Base-by-base conservation (phyloP, 2,329 filamentous ascomycete species). In the Aspergillus sp. region DNA sequence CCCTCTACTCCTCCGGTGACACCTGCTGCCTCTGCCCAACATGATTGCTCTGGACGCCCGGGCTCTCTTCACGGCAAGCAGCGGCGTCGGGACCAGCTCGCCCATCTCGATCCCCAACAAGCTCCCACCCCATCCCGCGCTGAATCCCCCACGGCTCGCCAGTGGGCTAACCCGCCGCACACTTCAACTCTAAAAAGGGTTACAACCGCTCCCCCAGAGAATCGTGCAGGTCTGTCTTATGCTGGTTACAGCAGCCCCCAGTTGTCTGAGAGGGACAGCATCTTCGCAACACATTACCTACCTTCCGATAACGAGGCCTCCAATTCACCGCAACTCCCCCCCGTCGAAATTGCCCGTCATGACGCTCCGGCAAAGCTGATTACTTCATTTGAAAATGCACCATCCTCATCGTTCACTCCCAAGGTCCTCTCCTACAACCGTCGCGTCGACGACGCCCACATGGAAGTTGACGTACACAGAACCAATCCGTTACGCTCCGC, bases 241-340 rank as follows among this genome's bases (percentile, higher is more conserved):
- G 44, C 75, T 40, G 70, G 69, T 24, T 82, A 50, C 45, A 55
- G 75, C 49, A 70, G 68, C 31, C 82, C 83, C 48, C 83, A 83
- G 72, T 75, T 86, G 62, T 84, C 83, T 24, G 84, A 87, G 71
- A 75, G 84, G 65, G 84, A 87, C 70, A 84, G 81, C 71, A 86
- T 87, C 69, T 86, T 86, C 67, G 84, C 84, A 52, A 86, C 84
- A 35, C 83, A 84, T 63, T 87, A 86, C 70, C 73, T 82, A 1
- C 76, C 78, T 58, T 78, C 80, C 54, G 80, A 81, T 61, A 81
- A 75, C 66, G 79, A 80, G 62, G 69, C 74, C 56, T 70, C 62
- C 50, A 58, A 46, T 63, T 73, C 71, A 57, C 73, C 68, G 59
- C 75, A 74, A 64, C 70, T 71, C 52, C 69, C 68, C 49, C 68